Evolutionary conservation across 2,329 filamentous ascomycete species (phyloP), one percentile per base, ranked within the genome.

Genomic region (Lojkania enalia): DNA sequence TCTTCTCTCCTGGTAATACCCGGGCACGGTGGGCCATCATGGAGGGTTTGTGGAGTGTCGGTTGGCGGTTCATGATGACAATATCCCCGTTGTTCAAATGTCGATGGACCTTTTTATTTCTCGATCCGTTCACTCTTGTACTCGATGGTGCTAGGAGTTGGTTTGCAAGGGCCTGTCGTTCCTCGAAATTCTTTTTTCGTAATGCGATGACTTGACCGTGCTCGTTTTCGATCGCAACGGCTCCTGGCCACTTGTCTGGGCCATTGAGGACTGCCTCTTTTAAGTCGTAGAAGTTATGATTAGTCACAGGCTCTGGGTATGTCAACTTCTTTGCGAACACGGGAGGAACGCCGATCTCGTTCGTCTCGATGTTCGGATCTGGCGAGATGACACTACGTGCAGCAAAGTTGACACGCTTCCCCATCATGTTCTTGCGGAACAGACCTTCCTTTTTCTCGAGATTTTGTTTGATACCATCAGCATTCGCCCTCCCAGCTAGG

Each of bases 401-500:
- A 38, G 94, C 94, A 68, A 94, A 97, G 71, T 99, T 97, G 74
- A 99, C 94, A 77, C 94, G 90, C 78, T 99, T 99, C 49, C 94
- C 94, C 94, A 99, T 99, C 94, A 99, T 97, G 72, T 99, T 96
- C 77, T 96, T 97, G 60, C 94, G 82, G 77, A 99, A 99, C 20
- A 99, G 79, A 54, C 94, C 94, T 66, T 99, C 95, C 73, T 99
- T 99, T 78, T 99, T 99, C 73, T 99, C 94, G 20, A 99, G 79
- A 65, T 91, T 87, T 67, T 99, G 94, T 74, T 99, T 99, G 74
- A 99, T 95, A 58, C 95, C 94, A 52, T 96, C 91, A 50, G 95
- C 88, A 41, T 89, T 87, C 44, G 85, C 80, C 61, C 86, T 85
- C 12, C 85, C 88, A 20, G 90, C 88, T 14, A 83, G 78, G 39